These are phyloP conservation scores for Guadua angustifolia DNA, from an alignment of 176 grass and related monocot species.

Conservation along the genomic window DNA sequence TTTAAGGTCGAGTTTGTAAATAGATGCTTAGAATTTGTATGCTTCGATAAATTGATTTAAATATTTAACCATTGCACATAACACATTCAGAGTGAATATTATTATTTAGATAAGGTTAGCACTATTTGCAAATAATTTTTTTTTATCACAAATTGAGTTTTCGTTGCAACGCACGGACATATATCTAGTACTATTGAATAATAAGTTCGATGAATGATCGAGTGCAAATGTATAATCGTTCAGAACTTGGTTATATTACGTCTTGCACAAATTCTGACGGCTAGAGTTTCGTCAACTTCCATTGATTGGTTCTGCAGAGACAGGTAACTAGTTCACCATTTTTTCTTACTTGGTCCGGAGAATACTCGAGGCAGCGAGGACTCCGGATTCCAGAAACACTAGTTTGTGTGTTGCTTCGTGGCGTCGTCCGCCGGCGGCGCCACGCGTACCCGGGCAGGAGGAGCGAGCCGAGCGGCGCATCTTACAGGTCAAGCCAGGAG, in stretches of 20 bases:
- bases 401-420: not conserved
- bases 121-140: too few species aligned
- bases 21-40: too few species aligned
- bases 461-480: not conserved
- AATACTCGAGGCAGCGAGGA: not conserved
- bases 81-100: too few species aligned
- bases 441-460: not conserved
- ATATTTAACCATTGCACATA: too few species aligned
- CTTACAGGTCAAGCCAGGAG: not conserved
- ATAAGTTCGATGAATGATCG: not conserved
- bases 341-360: not conserved
- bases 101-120: too few species aligned
- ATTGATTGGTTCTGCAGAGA: not conserved
- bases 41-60: too few species aligned
- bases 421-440: not conserved
- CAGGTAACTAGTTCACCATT: not conserved
- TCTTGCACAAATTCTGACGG: not conserved
- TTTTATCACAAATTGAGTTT: too few species aligned
- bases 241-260: not conserved
- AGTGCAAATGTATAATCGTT: not conserved
- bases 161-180: too few species aligned
- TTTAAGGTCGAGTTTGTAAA: too few species aligned
- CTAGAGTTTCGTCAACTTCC: not conserved
- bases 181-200: not conserved
- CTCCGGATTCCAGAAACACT: too few species aligned